Evolutionary conservation across 495 filamentous ascomycete genomes (phyloP).

Genomic region (Baudoinia panamericana): DNA sequence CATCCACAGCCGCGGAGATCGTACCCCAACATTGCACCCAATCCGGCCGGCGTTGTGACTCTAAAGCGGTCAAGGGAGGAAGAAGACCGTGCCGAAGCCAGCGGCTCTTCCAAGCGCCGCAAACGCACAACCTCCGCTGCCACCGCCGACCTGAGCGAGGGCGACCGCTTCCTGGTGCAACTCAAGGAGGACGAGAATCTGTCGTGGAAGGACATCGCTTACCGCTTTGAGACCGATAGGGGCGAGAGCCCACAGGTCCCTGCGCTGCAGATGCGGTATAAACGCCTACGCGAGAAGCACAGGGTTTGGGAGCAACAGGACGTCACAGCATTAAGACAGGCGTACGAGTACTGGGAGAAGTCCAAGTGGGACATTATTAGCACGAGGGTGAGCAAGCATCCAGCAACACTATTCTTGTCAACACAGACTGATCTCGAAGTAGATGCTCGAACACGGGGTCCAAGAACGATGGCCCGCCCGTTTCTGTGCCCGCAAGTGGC

Average conservation of each 20-base stretch:
- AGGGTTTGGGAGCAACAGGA: conserved; percentile 55
- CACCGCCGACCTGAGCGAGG: conserved; percentile 38
- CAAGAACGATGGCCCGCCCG: conserved; percentile 32
- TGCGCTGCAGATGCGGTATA: conserved; percentile 60
- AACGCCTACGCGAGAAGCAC: conserved; percentile 50
- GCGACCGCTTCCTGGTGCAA: conserved; percentile 53
- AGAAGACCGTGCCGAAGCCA: conserved; percentile 19
- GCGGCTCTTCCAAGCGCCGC: conserved; percentile 15
- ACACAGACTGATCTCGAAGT: background rate
- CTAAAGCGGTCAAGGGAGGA: conserved; percentile 25
- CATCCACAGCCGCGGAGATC: conserved; percentile 26
- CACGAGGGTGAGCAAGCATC: conserved; percentile 25
- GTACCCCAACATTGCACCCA: conserved; percentile 26
- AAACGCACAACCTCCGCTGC: conserved; percentile 24
- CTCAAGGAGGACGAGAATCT: conserved; percentile 53
- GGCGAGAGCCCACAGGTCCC: conserved; percentile 55
- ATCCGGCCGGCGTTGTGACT: conserved; percentile 17
- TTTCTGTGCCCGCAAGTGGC: conserved; percentile 33
- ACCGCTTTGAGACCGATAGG: conserved; percentile 47
- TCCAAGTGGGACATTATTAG: conserved; percentile 35
- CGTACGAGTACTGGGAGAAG: conserved; percentile 34
- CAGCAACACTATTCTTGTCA: background rate
- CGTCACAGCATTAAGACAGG: conserved; percentile 29
- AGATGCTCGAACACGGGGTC: conserved; percentile 33
- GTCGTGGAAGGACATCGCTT: conserved; percentile 57